phyloP scores from a whole-genome alignment of 192 early-diverging fungal species.

The Pilaira anomala region DNA sequence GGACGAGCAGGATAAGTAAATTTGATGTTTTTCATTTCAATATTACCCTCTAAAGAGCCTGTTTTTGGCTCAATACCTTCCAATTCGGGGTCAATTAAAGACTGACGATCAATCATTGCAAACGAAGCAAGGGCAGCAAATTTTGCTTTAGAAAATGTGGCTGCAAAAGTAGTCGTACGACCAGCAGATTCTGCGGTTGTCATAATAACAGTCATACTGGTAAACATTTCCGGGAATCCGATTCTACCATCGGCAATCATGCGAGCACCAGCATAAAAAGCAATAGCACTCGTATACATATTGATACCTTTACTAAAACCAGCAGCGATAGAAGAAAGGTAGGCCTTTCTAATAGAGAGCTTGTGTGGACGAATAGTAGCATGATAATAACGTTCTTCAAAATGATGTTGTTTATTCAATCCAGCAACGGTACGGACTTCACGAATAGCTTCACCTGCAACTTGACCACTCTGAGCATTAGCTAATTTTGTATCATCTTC shows the following conservation, averaged over 20 bases:
- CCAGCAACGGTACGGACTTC: constrained; percentile 85
- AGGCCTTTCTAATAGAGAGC: constrained; percentile 59
- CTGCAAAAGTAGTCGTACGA: constrained; percentile 63
- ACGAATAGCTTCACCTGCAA: constrained; percentile 78
- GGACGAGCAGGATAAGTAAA: constrained; percentile 71
- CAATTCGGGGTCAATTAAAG: constrained; percentile 62
- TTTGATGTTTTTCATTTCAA: constrained; percentile 37
- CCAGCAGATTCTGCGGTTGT: constrained; percentile 48
- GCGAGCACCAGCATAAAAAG: constrained; percentile 65
- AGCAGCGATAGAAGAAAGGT: constrained; percentile 65
- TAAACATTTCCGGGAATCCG: constrained; percentile 18
- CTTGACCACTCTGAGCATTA: constrained; percentile 74
- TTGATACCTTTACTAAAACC: constrained; percentile 65
- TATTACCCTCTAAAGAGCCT: constrained; percentile 30
- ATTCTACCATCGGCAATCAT: constrained; percentile 16
- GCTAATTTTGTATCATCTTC: constrained; percentile 62
- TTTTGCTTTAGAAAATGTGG: constrained; percentile 75
- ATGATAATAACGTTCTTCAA: constrained; percentile 59
- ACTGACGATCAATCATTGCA: constrained; percentile 64
- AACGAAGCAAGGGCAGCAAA: constrained; percentile 71
- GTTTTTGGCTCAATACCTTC: constrained; percentile 34
- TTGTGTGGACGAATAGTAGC: constrained; percentile 68
- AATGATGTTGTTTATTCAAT: constrained; percentile 66
- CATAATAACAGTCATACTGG: constrained; percentile 21
- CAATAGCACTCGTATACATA: constrained; percentile 70